Percentiles rank a stretch among this genome's conserved stretches.
phyloP scores from a whole-genome alignment of 371 early-diverging fungal genomes.

The Encephalitozoon cuniculi region DNA sequence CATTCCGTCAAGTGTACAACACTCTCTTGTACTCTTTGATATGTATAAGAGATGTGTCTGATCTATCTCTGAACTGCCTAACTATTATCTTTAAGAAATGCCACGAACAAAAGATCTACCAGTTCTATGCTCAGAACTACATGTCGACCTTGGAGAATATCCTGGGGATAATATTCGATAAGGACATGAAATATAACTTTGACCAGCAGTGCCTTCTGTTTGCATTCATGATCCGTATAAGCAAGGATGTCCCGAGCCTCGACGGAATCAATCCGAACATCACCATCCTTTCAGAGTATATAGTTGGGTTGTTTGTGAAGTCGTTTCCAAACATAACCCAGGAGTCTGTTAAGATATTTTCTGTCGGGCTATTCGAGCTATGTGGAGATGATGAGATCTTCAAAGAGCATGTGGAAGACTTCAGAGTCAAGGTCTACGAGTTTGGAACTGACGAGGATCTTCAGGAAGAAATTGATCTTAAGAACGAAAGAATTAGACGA shows the following conservation, averaged over 20 bases:
- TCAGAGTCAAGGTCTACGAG: conserved; percentile 51
- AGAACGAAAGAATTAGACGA: conserved; percentile 42
- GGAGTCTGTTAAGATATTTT: conserved; percentile 35
- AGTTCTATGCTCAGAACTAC: conserved; percentile 41
- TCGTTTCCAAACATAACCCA: conserved; percentile 47
- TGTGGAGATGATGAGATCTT: conserved; percentile 34
- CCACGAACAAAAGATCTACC: conserved; percentile 26
- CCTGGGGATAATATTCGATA: conserved; percentile 54
- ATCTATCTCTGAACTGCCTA: conserved; percentile 14
- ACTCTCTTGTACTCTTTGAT: conserved; percentile 26
- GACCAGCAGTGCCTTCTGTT: conserved; percentile 27
- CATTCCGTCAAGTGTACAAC: conserved; percentile 28
- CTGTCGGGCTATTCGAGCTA: conserved; percentile 47
- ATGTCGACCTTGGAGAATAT: conserved; percentile 48
- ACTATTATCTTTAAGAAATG: conserved; percentile 22
- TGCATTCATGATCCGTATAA: conserved; percentile 29
- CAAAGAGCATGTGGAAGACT: conserved; percentile 49
- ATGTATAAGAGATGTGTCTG: conserved; percentile 42
- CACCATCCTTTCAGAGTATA: conserved; percentile 20
- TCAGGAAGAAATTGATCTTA: conserved; percentile 40
- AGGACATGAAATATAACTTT: conserved; percentile 44
- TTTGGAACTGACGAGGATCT: conserved; percentile 52
- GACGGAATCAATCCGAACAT: conserved; percentile 13
- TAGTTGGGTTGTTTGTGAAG: conserved; percentile 16
- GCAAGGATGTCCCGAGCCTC: conserved; percentile 22